Evolutionary conservation across 768 basidiomycete species (phyloP), one percentile per base, ranked within the genome.

Genomic region (Scleroderma bovista): DNA sequence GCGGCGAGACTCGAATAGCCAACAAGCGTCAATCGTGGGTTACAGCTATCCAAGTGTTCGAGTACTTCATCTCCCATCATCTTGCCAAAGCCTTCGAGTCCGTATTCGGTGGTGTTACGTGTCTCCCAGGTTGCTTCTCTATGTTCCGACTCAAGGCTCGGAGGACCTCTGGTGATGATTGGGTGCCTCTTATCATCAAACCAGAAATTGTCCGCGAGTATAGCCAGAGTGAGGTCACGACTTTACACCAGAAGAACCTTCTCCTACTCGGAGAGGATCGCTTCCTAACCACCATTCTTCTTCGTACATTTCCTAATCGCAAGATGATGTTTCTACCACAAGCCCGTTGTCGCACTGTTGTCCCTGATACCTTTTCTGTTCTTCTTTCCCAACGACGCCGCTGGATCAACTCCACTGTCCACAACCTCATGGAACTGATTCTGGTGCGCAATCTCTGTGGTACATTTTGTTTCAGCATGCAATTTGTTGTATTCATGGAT

Each of bases 251-350:
- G 75, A 98, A 99, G 75, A 98, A 98, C 65, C 78, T 99, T 19
- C 76, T 98, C 3, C 76, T 98, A 15, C 81, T 99, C 23, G 96
- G 96, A 55, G 96, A 99, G 74, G 96, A 99, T 80, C 93, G 96
- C 38, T 99, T 99, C 77, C 71, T 99, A 39, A 96, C 96, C 16
- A 99, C 96, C 11, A 88, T 93, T 62, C 85, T 99, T 58, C 75
- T 99, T 20, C 86, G 96, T 31, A 93, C 95, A 2, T 99, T 99
- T 75, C 96, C 96, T 15, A 93, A 95, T 62, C 80, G 96, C 54
- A 99, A 99, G 73, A 99, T 98, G 91, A 93, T 97, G 86, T 99
- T 98, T 71, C 77, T 96, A 49, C 95, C 95, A 0, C 93, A 98
- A 69, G 96, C 96, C 12, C 78, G 81, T 57, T 99, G 96, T 64